Percentiles rank a stretch among this genome's conserved stretches.
Evolutionary conservation across 192 early-diverging fungal genomes (phyloP).

Genomic region (Mortierella alpina): DNA sequence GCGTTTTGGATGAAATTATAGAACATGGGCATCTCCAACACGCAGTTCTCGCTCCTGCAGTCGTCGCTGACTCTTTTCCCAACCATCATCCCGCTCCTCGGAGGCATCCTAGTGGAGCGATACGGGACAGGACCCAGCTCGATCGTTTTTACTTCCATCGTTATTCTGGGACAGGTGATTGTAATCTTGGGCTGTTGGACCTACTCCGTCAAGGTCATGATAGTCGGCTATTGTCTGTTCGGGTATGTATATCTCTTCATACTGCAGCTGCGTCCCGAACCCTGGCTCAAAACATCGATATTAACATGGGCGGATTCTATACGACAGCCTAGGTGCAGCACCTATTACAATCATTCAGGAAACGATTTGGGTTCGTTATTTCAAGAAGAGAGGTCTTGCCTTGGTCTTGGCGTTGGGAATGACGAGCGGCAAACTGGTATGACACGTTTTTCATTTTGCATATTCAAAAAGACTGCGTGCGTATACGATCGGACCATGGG

Average conservation of each 20-base stretch:
- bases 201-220: constrained; percentile 53
- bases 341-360: constrained; percentile 85
- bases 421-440: constrained; percentile 74
- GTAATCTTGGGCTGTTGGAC: constrained; percentile 54
- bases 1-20: constrained; percentile 11
- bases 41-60: constrained; percentile 58
- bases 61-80: constrained; percentile 57
- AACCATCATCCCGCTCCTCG: constrained; percentile 56
- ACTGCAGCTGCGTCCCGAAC: neutral
- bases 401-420: constrained; percentile 76
- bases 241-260: constrained; percentile 38
- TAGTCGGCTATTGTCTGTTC: constrained; percentile 54
- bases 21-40: constrained; percentile 56
- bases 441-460: neutral
- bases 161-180: constrained; percentile 51
- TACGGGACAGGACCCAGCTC: constrained; percentile 60
- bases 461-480: too few relatives aligned
- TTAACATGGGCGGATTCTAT: neutral
- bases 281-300: neutral
- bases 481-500: neutral
- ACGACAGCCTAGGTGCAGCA: constrained; percentile 71
- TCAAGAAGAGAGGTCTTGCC: constrained; percentile 73
- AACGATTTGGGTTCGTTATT: constrained; percentile 83
- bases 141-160: constrained; percentile 53
- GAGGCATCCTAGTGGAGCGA: constrained; percentile 54